Evolutionary conservation across 2,329 filamentous ascomycete species (phyloP), one percentile per base, ranked within the genome.

Genomic region (Microascus cirrosus): DNA sequence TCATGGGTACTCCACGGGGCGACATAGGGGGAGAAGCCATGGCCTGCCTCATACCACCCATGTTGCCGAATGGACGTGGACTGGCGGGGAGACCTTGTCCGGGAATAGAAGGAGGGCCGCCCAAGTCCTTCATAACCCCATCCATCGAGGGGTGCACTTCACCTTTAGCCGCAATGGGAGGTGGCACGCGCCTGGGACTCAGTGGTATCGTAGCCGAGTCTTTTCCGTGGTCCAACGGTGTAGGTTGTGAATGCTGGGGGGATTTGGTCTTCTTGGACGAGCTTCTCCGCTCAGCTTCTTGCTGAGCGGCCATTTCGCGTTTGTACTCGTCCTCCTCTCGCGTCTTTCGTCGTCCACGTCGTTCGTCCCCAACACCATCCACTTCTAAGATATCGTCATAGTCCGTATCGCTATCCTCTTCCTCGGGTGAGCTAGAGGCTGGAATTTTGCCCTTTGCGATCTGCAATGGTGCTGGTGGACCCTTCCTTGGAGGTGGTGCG

Each of bases 281-380:
- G 69, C 87, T 91, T 59, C 86, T 80, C 32, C 80, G 77, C 65
- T 90, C 86, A 13, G 86, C 82, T 64, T 91, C 85, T 65, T 84
- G 79, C 53, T 81, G 68, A 1, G 81, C 83, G n/a, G 85, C 70
- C 15, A 83, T 76, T 67, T 93, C 89, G 54, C 92, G 83, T 58
- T 90, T 82, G 58, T 80, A 79, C 63, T 96, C 90, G 65, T 96
- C 92, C 61, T 96, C 90, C 68, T 93, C 90, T 56, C 92, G 82
- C 2, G 91, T 96, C 70, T 87, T 90, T 64, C 90, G 80, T 60
- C 91, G 82, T 10, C 91, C 93, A 61, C 92, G 81, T 56, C 83
- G 75, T 13, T 80, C 75, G 39, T 79, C 72, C 0, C 79, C 74
- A 55, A 85, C 75, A 61, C 87, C 85, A 52, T 86, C 80, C 3